Evolutionary conservation across 805 yeast species (phyloP).

Genomic region (Huiozyma naganishii): DNA sequence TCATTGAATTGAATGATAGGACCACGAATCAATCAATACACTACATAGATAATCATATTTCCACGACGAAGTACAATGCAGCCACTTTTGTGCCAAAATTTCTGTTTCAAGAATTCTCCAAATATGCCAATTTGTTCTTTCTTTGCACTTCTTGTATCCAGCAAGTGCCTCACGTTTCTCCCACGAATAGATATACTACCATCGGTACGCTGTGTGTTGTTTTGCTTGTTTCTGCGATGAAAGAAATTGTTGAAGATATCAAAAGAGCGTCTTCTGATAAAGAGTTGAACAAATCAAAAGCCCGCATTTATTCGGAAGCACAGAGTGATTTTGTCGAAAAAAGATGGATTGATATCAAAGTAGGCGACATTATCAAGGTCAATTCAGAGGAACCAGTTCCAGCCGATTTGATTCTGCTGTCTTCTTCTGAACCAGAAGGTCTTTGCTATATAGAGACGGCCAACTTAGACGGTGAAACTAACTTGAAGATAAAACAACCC

Average conservation of each 20-base stretch:
- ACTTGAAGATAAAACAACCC: conserved; percentile 88
- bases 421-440: conserved; percentile 97
- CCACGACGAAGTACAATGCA: conserved; percentile 88
- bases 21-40: conserved; percentile 42
- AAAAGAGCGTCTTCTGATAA: conserved; percentile 82
- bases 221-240: conserved; percentile 78
- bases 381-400: conserved; percentile 86
- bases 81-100: conserved; percentile 94
- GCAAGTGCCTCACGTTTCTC: conserved; percentile 94
- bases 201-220: conserved; percentile 84
- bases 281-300: conserved; percentile 73
- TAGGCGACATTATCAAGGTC: conserved; percentile 84
- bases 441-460: conserved; percentile 96
- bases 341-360: conserved; percentile 79
- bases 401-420: conserved; percentile 74
- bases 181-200: conserved; percentile 92
- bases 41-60: conserved; percentile 73
- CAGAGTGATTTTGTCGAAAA: conserved; percentile 51
- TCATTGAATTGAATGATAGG: conserved; percentile 58
- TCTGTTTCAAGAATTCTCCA: conserved; percentile 90
- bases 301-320: conserved; percentile 49
- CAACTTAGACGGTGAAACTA: conserved; percentile 95
- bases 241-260: conserved; percentile 83
- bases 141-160: conserved; percentile 86
- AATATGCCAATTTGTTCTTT: conserved; percentile 91